phyloP scores from a whole-genome alignment of 371 early-diverging fungal genomes.

The Rhizomucor miehei region DNA sequence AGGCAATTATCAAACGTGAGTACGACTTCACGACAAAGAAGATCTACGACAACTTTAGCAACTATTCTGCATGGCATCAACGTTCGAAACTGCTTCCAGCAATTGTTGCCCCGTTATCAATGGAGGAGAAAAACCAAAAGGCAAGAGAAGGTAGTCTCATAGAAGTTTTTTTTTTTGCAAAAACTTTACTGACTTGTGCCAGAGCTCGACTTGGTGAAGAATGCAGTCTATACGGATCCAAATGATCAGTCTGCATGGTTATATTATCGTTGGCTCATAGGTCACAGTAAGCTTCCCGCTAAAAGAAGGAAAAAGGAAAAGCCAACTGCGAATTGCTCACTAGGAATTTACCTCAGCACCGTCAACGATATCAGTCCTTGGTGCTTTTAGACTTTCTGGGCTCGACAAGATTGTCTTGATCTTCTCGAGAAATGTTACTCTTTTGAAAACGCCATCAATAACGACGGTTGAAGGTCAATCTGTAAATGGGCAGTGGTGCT shows the following conservation, averaged over 20 bases:
- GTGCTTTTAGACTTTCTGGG: no score
- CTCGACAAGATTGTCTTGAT: no score
- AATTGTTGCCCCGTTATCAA: constrained; percentile 43
- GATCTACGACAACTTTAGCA: constrained; percentile 88
- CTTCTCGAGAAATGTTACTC: no score
- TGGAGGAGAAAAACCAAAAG: constrained; percentile 36
- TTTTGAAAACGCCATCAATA: no score
- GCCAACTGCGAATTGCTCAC: no score
- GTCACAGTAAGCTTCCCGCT: constrained; percentile 40
- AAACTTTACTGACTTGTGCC: background rate
- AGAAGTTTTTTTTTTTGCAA: background rate
- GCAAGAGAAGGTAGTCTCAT: constrained; percentile 29
- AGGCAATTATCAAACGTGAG: constrained; percentile 49
- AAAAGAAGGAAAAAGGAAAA: background rate
- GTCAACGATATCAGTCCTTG: no score
- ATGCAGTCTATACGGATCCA: constrained; percentile 93
- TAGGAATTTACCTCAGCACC: no score
- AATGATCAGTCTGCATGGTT: constrained; percentile 97
- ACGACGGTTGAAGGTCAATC: no score
- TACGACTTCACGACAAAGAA: constrained; percentile 84
- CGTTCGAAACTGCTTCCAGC: constrained; percentile 77
- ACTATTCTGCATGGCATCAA: constrained; percentile 97
- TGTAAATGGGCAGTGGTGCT: no score
- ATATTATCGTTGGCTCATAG: constrained; percentile 88
- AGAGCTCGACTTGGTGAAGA: constrained; percentile 83